These are phyloP conservation scores for Amphirosellinia nigrospora DNA, from an alignment of 495 filamentous ascomycete species.

Conservation along the genomic window DNA sequence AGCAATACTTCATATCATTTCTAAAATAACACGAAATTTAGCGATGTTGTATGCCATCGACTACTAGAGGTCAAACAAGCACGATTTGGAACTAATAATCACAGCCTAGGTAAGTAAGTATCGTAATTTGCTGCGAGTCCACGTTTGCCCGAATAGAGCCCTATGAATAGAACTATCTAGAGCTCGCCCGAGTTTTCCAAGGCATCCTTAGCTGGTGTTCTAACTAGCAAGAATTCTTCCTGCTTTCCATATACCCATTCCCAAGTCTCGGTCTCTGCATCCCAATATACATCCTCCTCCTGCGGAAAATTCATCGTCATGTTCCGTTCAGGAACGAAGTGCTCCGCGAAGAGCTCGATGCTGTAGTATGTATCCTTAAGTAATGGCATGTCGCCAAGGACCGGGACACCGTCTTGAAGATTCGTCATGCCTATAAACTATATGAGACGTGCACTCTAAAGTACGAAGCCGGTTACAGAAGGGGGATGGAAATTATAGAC, in stretches of 20 bases:
- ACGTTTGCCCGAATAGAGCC: not conserved
- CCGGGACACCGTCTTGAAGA: slow-evolving; percentile 48
- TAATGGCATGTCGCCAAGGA: slow-evolving; percentile 50
- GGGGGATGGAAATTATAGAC: slow-evolving; percentile 13
- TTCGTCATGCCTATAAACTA: slow-evolving; percentile 52
- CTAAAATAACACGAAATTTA: not conserved
- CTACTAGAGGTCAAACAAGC: not conserved
- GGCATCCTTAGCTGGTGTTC: slow-evolving; percentile 30
- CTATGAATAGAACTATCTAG: not conserved
- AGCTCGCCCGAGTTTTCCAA: slow-evolving; percentile 26
- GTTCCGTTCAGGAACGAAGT: slow-evolving; percentile 52
- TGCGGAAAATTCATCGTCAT: slow-evolving; percentile 49
- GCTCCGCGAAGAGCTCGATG: slow-evolving; percentile 52
- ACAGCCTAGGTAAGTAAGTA: not conserved
- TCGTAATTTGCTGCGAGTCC: not conserved
- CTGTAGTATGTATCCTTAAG: slow-evolving; percentile 53
- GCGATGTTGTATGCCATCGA: not conserved
- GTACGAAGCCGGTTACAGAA: too few species aligned
- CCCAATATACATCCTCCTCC: slow-evolving; percentile 54
- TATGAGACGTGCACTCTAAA: slow-evolving; percentile 2
- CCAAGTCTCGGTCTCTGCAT: slow-evolving; percentile 40
- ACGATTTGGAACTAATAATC: not conserved
- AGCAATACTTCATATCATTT: not conserved
- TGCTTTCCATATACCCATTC: slow-evolving; percentile 55
- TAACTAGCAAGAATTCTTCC: slow-evolving; percentile 49